Evolutionary conservation across 352 stramenopile species (phyloP), one percentile per base, ranked within the genome.

Genomic region (Pythium phragmitis): DNA sequence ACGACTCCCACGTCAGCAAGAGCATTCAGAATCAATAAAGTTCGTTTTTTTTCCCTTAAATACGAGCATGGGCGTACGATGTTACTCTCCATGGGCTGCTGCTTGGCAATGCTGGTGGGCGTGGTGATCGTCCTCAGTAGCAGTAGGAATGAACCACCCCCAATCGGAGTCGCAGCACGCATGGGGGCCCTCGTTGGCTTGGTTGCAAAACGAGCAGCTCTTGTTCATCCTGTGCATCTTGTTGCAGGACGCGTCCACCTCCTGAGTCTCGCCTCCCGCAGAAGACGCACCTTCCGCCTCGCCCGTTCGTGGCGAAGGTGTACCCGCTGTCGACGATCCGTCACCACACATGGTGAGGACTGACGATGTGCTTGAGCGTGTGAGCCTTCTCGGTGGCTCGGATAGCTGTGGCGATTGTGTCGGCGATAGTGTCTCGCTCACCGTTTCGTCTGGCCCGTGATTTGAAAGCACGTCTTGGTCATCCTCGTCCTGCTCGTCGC

Each of bases 121-220:
- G 16, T 46, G 46, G 47, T 64, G 49, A 9, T 54, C 62, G 42
- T 67, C 53, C 2, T 64, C 69, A 34, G 72, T 65, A 2, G 70
- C 74, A 33, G 73, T 79, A 17, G 74, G 74, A 17, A 85, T 78
- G 57, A 88, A 92, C 79, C 80, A 90, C 8, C 83, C 83, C 83
- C 83, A 92, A 23, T 78, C 79, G 0, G 75, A 72, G 42, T 87
- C 76, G 28, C 74, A 81, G 60, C 78, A 89, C 19, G 66, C 41
- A 28, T 72, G 60, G 13, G 54, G 41, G 1, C 23, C 50, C 13
- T 63, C 23, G 16, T 37, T 54, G 14, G 64, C 52, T 23, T 57
- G 62, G 42, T 63, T 69, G 41, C 59, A 57, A 42, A 73, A 71
- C 16, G 62, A 73, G 48, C 69, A 80, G 52, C 45, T 76, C 17